phyloP scores from a whole-genome alignment of 352 stramenopile genomes.

The Thalassiosira livingstoniorum region DNA sequence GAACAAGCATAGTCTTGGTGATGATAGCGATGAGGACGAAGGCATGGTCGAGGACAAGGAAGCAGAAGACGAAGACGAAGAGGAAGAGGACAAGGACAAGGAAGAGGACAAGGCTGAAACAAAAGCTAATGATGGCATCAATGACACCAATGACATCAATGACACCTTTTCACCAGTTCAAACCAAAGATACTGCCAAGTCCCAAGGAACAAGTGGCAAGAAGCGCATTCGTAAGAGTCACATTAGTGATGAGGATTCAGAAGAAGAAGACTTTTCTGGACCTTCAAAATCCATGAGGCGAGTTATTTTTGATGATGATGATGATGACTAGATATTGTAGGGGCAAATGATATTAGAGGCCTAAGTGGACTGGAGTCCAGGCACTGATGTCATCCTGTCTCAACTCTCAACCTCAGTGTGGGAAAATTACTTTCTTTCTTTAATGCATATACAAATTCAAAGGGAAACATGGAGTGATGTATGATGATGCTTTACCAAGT shows the following conservation, averaged over 20 bases:
- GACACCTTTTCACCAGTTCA: not conserved
- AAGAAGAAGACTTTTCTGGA: conserved; percentile 60
- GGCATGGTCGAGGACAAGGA: conserved; percentile 9
- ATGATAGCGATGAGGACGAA: conserved; percentile 2
- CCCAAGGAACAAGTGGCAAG: conserved; percentile 35
- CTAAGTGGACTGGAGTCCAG: not conserved
- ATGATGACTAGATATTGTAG: conserved; percentile 36
- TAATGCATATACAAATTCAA: no score
- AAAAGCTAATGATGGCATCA: no score
- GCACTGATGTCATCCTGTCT: no score
- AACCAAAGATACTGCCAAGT: conserved; percentile 1
- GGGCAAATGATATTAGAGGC: not conserved
- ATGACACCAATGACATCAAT: not conserved
- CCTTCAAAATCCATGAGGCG: conserved; percentile 39
- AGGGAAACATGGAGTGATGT: no score
- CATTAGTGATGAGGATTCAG: conserved; percentile 43
- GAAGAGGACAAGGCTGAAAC: no score
- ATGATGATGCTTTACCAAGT: no score
- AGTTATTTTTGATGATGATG: conserved; percentile 53
- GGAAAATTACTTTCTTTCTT: no score
- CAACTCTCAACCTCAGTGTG: no score
- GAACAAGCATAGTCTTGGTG: no score
- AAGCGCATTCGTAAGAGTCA: conserved; percentile 59
- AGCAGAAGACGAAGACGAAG: conserved; percentile 24
- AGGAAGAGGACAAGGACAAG: no score